These are phyloP conservation scores for Xylogone sp. DNA, from an alignment of 2,329 filamentous ascomycete genomes.

Conservation along the genomic window DNA sequence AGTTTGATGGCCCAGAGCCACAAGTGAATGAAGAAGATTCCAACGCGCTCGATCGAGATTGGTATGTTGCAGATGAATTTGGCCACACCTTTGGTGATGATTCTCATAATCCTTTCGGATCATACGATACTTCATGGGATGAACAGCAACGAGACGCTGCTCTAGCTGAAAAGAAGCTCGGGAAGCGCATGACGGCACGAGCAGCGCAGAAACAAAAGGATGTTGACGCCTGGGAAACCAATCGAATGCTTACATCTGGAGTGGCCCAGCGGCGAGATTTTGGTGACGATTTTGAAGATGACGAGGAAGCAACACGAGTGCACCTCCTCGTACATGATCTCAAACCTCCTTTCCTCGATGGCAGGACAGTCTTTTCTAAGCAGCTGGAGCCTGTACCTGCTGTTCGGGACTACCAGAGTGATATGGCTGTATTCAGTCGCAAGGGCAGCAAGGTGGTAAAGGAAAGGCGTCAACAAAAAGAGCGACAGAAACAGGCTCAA, in stretches of 20 bases:
- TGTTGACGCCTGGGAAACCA: conserved; percentile 97
- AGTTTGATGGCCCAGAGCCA: conserved; percentile 60
- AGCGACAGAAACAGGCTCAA: conserved; percentile 90
- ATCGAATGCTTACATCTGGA: conserved; percentile 94
- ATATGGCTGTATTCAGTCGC: conserved; percentile 97
- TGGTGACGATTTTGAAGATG: conserved; percentile 78
- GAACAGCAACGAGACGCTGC: conserved; percentile 68
- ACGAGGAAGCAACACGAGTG: conserved; percentile 84
- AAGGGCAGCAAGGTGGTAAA: conserved; percentile 93
- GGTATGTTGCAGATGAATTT: conserved; percentile 86
- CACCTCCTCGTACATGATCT: conserved; percentile 93
- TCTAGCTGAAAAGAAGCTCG: conserved; percentile 75
- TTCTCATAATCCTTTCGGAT: conserved; percentile 86
- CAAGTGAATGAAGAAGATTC: conserved; percentile 64
- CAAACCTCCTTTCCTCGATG: conserved; percentile 90
- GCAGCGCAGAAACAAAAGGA: conserved; percentile 87
- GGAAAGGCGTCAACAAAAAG: conserved; percentile 86
- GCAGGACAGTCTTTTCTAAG: conserved; percentile 93
- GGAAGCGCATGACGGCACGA: conserved; percentile 66
- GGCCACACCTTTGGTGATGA: conserved; percentile 87
- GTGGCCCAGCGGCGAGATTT: conserved; percentile 87
- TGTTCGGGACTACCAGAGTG: conserved; percentile 88
- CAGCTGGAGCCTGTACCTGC: conserved; percentile 93
- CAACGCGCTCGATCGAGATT: conserved; percentile 79
- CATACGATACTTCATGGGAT: conserved; percentile 69